Evolutionary conservation across 202 grass and related monocot species (phyloP).

Genomic region (Carex arenaria): DNA sequence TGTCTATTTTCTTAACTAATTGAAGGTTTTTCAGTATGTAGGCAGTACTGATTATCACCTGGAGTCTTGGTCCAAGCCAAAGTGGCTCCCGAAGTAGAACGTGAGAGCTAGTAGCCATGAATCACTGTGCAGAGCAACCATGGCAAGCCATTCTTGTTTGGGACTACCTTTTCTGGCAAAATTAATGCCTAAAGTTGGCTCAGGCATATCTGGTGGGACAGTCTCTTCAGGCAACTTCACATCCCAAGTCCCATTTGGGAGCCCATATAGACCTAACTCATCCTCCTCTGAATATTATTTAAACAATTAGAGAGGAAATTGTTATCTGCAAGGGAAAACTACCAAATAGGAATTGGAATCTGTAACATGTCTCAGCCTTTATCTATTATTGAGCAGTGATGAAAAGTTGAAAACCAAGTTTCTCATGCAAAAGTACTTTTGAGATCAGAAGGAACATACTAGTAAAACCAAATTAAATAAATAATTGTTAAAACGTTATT

Average conservation of each 20-base stretch:
- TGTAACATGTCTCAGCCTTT: background rate
- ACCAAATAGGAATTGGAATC: background rate
- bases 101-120: constrained; percentile 44
- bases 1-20: background rate
- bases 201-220: constrained; percentile 51
- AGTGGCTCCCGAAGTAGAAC: too few species aligned
- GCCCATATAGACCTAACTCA: constrained; percentile 54
- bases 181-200: constrained; percentile 50
- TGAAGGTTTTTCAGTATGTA: background rate
- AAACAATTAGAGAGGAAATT: background rate
- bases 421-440: background rate
- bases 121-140: constrained; percentile 55
- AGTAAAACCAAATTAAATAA: background rate
- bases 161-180: constrained; percentile 34
- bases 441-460: background rate
- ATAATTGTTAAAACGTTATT: background rate
- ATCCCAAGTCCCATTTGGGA: constrained; percentile 60
- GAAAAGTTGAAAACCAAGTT: background rate
- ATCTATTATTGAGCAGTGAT: background rate
- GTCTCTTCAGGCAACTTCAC: constrained; percentile 37
- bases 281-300: constrained; percentile 33
- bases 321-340: background rate
- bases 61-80: too few species aligned
- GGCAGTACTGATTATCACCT: too few species aligned
- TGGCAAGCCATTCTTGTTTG: constrained; percentile 48